Percentiles rank a stretch among this genome's conserved stretches.
phyloP scores from a whole-genome alignment of 139 green algal species.

The Picochlorum sp. region DNA sequence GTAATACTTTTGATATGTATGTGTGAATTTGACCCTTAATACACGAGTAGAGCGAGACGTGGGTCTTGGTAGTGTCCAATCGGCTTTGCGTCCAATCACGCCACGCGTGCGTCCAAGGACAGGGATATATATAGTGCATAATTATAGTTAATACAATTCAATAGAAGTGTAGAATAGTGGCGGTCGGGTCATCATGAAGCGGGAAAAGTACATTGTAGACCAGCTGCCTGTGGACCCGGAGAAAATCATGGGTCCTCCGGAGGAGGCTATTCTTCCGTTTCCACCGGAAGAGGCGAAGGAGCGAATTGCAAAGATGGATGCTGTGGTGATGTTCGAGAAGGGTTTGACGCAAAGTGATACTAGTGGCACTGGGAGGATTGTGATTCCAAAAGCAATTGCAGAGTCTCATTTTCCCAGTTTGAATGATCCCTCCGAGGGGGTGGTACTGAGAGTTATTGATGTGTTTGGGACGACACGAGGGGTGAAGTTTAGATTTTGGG shows the following conservation, averaged over 20 bases:
- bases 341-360: conserved; percentile 38
- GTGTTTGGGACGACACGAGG: conserved; percentile 14
- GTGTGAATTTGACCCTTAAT: no score
- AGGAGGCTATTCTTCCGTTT: conserved; percentile 2
- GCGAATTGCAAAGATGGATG: conserved; percentile 10
- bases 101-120: no score
- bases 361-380: conserved; percentile 29
- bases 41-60: no score
- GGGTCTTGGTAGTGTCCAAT: no score
- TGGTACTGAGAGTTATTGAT: conserved; percentile 16
- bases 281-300: not conserved
- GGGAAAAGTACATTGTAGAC: not conserved
- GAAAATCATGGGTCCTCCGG: not conserved
- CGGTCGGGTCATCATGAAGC: not conserved
- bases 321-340: conserved; percentile 45
- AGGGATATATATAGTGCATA: no score
- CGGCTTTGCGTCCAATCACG: no score
- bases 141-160: no score
- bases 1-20: no score
- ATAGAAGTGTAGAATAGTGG: not conserved
- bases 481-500: conserved; percentile 36
- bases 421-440: conserved; percentile 23
- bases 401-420: conserved; percentile 29
- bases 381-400: conserved; percentile 43
- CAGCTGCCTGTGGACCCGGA: not conserved